Percentiles rank a stretch among this genome's conserved stretches.
phyloP scores from a whole-genome alignment of 2,329 filamentous ascomycete genomes.

The Arthrobotrys sinensis region DNA sequence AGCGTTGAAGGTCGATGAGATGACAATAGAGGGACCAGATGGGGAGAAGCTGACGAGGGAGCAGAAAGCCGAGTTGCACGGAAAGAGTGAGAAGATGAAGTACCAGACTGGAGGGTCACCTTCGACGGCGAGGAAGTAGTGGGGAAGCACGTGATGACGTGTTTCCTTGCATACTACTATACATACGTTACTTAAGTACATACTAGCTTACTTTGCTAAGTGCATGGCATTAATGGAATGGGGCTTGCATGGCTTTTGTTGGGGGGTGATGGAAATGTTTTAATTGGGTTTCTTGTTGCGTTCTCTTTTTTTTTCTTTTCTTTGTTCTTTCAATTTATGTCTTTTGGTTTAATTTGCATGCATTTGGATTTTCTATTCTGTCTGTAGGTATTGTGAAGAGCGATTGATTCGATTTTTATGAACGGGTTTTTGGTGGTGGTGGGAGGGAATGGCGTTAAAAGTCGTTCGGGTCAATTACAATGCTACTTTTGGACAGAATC shows the following conservation, averaged over 20 bases:
- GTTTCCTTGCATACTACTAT: neutral
- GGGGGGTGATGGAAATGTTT: neutral
- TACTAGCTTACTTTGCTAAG: neutral
- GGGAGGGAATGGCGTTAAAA: conserved; percentile 18
- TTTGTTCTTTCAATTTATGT: neutral
- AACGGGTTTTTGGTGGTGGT: neutral
- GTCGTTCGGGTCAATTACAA: conserved; percentile 39
- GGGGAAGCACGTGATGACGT: neutral
- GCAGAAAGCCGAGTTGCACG: conserved; percentile 53
- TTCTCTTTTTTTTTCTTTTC: conserved; percentile 14
- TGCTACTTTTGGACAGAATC: conserved; percentile 47
- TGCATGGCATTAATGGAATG: neutral
- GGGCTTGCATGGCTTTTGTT: too few species aligned
- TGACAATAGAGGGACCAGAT: conserved; percentile 21
- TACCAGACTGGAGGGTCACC: conserved; percentile 51
- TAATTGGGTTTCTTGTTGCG: too few species aligned
- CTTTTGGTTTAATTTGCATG: neutral
- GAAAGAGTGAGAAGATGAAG: conserved; percentile 59
- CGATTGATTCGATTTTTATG: conserved; percentile 13
- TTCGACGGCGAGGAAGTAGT: conserved; percentile 26
- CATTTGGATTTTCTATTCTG: neutral
- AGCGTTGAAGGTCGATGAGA: conserved; percentile 40
- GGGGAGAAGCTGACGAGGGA: conserved; percentile 48
- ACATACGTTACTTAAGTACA: neutral
- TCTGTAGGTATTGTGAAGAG: conserved; percentile 20